A percentile compares a stretch with the other conserved stretches of the same genome.
Evolutionary conservation across 352 stramenopile genomes (phyloP).

Genomic region (Globisporangium spiculum): DNA sequence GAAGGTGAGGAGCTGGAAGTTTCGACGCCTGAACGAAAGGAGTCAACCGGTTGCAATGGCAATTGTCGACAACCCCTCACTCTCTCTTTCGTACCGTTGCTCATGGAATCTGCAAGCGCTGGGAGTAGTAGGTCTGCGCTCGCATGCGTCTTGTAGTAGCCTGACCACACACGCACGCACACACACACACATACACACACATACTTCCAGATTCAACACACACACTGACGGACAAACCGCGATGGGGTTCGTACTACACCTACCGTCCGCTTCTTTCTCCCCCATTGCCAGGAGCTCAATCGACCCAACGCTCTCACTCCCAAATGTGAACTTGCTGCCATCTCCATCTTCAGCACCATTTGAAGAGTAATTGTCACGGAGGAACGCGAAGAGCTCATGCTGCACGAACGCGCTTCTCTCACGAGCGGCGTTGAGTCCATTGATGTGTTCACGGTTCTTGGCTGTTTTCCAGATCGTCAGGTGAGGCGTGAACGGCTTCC

Average conservation of each 20-base stretch:
- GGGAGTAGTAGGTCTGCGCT: background rate
- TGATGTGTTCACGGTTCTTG: slow-evolving; percentile 24
- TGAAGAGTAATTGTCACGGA: background rate
- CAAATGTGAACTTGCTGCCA: background rate
- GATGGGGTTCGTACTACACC: background rate
- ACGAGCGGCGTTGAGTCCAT: background rate
- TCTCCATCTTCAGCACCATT: background rate
- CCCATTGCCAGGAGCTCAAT: slow-evolving; percentile 6
- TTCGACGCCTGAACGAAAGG: too few relatives aligned
- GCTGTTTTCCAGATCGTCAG: slow-evolving; percentile 49
- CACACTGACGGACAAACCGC: background rate
- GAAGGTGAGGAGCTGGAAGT: too few relatives aligned
- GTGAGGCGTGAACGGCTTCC: slow-evolving; percentile 37
- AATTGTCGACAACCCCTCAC: too few relatives aligned
- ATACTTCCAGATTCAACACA: background rate
- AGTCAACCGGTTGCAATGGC: too few relatives aligned
- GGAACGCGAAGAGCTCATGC: slow-evolving; percentile 5
- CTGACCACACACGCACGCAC: background rate
- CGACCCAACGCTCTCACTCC: background rate
- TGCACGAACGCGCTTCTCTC: slow-evolving; percentile 5
- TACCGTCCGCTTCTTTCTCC: slow-evolving; percentile 6
- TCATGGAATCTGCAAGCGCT: too few relatives aligned
- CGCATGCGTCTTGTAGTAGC: slow-evolving; percentile 4
- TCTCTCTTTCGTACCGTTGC: too few relatives aligned
- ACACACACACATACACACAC: background rate